Percentiles rank a stretch among this genome's conserved stretches.
These are phyloP conservation scores for Pichia pseudocactophila DNA, from an alignment of 805 yeast genomes.

Conservation along the genomic window DNA sequence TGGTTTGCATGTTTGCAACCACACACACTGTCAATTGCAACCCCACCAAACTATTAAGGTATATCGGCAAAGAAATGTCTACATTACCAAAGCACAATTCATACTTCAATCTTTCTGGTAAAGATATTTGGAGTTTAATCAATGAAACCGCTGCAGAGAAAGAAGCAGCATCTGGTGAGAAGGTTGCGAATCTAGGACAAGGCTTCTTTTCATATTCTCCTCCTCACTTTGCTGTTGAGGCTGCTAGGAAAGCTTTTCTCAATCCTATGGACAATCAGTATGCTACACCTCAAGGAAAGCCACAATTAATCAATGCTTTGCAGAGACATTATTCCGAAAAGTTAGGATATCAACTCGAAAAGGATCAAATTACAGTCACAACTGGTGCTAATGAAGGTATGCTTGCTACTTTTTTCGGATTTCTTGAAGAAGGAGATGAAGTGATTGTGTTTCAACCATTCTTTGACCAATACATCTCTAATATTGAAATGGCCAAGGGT, in stretches of 20 bases:
- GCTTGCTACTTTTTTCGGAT: constrained; percentile 74
- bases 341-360: constrained; percentile 47
- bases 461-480: constrained; percentile 93
- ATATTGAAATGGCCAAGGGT: constrained; percentile 91
- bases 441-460: constrained; percentile 95
- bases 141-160: constrained; percentile 92
- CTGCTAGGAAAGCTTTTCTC: constrained; percentile 69
- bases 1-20: background rate
- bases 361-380: constrained; percentile 65
- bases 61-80: constrained; percentile 4
- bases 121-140: constrained; percentile 92
- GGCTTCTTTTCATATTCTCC: constrained; percentile 97
- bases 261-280: constrained; percentile 80
- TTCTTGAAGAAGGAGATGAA: constrained; percentile 82
- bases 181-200: constrained; percentile 86
- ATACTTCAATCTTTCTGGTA: constrained; percentile 61
- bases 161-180: constrained; percentile 57
- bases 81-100: constrained; percentile 45
- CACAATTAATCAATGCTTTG: constrained; percentile 60
- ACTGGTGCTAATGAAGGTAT: constrained; percentile 98
- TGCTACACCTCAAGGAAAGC: constrained; percentile 85
- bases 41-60: background rate
- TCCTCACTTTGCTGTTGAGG: constrained; percentile 82
- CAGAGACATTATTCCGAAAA: constrained; percentile 62
- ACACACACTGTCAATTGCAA: background rate